These are phyloP conservation scores for Ophiostoma novo-ulmi DNA, from an alignment of 2,329 filamentous ascomycete genomes.

Conservation along the genomic window DNA sequence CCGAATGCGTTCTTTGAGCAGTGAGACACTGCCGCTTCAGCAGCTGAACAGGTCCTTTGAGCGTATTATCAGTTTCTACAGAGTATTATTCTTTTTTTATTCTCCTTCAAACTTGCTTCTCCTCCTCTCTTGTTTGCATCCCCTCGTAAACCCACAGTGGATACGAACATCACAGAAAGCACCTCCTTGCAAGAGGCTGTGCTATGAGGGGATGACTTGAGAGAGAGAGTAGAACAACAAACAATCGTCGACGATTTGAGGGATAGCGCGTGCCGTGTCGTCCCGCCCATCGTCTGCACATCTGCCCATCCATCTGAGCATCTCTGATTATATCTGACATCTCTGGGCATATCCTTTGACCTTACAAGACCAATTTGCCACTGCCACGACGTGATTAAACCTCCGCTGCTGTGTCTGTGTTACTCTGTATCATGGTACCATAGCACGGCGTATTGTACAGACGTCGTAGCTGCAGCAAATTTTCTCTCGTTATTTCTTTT, in stretches of 20 bases:
- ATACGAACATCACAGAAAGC: neutral
- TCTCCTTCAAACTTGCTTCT: neutral
- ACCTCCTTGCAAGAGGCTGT: constrained; percentile 15
- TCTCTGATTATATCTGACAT: neutral
- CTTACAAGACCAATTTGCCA: neutral
- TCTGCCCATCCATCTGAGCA: neutral
- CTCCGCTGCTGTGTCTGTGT: constrained; percentile 10
- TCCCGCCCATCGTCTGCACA: neutral
- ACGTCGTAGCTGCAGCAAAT: too few species aligned
- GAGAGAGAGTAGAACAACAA: too few species aligned
- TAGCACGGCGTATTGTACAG: neutral
- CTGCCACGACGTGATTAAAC: constrained; percentile 4
- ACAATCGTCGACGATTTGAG: neutral
- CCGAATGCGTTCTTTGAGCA: too few species aligned
- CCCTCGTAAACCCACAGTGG: constrained; percentile 12
- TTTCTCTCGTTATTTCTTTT: neutral
- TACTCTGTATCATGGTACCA: neutral
- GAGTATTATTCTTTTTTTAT: neutral
- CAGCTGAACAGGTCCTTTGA: too few species aligned
- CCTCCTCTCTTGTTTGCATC: neutral
- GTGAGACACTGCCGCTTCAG: too few species aligned
- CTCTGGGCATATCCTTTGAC: neutral
- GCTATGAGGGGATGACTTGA: neutral
- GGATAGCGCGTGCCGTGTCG: constrained; percentile 6
- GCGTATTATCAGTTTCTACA: too few species aligned